A percentile compares a stretch with the other conserved stretches of the same genome.
Evolutionary conservation across 2,329 filamentous ascomycete genomes (phyloP).

Genomic region (Zopfia rhizophila): DNA sequence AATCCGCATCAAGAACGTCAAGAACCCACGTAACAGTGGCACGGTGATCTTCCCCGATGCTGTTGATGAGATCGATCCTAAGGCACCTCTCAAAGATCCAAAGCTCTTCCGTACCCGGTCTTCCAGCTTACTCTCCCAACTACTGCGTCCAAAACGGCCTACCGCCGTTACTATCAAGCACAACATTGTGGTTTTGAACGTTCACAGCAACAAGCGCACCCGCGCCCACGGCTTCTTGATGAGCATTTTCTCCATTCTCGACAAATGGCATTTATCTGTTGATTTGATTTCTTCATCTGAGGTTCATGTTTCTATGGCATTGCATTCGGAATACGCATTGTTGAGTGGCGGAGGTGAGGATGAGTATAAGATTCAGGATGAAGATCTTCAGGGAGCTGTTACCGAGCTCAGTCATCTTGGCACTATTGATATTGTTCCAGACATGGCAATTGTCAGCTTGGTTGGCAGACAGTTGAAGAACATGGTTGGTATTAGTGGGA

Average conservation of each 20-base stretch:
- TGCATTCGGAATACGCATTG: constrained; percentile 78
- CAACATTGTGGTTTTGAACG: constrained; percentile 95
- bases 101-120: constrained; percentile 62
- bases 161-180: constrained; percentile 94
- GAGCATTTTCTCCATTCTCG: constrained; percentile 89
- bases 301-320: constrained; percentile 96
- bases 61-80: constrained; percentile 64
- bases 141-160: constrained; percentile 61
- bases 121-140: constrained; percentile 54
- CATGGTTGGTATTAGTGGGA: constrained; percentile 90
- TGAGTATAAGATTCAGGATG: constrained; percentile 59
- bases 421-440: constrained; percentile 86
- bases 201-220: constrained; percentile 96
- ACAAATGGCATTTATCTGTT: constrained; percentile 86
- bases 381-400: constrained; percentile 63
- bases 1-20: constrained; percentile 92
- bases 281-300: constrained; percentile 97
- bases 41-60: constrained; percentile 85
- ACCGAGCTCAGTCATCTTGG: constrained; percentile 82
- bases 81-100: constrained; percentile 67
- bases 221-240: constrained; percentile 97
- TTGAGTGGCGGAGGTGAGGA: constrained; percentile 59
- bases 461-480: constrained; percentile 98
- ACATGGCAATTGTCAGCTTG: constrained; percentile 95
- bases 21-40: constrained; percentile 81